Evolutionary conservation across 2,329 filamentous ascomycete genomes (phyloP).

Genomic region (Diaporthe longicolla): DNA sequence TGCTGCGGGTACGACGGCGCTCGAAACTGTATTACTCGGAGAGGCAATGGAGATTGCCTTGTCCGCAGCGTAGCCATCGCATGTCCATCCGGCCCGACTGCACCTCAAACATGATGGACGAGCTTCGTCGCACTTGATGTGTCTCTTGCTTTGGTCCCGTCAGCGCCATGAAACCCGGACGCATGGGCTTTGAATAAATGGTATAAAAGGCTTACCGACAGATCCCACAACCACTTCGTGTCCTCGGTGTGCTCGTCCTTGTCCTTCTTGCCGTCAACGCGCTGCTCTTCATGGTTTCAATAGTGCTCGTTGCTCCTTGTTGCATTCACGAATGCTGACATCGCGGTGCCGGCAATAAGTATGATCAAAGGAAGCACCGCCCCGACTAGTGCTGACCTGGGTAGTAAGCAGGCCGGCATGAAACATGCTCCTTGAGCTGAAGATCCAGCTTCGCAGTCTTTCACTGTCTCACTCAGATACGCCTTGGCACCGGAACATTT

Average conservation of each 20-base stretch:
- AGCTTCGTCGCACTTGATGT: conserved; percentile 1
- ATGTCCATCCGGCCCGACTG: neutral
- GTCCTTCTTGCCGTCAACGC: neutral
- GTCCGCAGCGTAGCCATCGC: neutral
- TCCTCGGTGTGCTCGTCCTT: conserved; percentile 1
- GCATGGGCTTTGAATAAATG: rapidly evolving
- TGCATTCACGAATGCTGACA: neutral
- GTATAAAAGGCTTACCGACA: neutral
- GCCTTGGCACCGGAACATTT: too few species aligned
- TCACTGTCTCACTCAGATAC: neutral
- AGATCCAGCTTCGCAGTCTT: neutral
- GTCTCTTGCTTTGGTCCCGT: conserved; percentile 1
- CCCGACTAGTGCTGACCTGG: neutral
- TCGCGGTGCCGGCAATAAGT: neutral
- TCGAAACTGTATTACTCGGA: neutral
- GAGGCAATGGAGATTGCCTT: neutral
- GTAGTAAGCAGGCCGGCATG: too few species aligned
- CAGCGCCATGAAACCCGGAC: neutral
- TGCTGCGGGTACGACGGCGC: too few species aligned
- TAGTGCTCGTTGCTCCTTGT: rapidly evolving
- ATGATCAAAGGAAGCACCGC: neutral
- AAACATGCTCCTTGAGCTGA: neutral
- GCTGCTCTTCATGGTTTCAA: neutral
- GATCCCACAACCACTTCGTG: neutral
- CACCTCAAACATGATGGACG: conserved; percentile 2